These are phyloP conservation scores for Somion occarium DNA, from an alignment of 1,284 basidiomycete species.

Conservation along the genomic window DNA sequence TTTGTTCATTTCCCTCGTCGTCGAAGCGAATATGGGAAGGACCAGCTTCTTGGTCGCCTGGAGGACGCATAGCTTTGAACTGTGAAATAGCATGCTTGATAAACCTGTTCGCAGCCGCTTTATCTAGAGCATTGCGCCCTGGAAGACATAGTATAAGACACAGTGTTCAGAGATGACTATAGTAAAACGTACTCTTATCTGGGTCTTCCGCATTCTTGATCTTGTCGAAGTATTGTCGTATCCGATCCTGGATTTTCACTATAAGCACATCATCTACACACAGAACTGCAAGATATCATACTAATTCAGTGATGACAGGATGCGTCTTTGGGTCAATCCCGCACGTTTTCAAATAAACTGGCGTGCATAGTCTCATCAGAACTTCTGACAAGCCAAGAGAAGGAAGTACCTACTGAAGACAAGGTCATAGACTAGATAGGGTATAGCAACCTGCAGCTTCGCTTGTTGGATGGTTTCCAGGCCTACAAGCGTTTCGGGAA, in stretches of 20 bases:
- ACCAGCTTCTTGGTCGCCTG: slow-evolving; percentile 20
- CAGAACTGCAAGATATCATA: slow-evolving; percentile 27
- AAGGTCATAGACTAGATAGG: slow-evolving; percentile 78
- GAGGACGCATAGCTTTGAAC: slow-evolving; percentile 21
- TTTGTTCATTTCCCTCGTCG: slow-evolving; percentile 15
- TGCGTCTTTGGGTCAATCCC: slow-evolving; percentile 77
- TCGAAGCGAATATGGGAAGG: slow-evolving; percentile 23
- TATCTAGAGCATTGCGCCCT: slow-evolving; percentile 60
- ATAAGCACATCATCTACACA: neutral
- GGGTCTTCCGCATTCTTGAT: slow-evolving; percentile 70
- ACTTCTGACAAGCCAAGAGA: slow-evolving; percentile 2
- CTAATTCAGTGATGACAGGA: slow-evolving; percentile 69
- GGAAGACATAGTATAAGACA: slow-evolving; percentile 1
- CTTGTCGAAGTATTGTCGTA: slow-evolving; percentile 76
- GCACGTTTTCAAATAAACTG: slow-evolving; percentile 74
- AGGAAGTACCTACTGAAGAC: slow-evolving; percentile 60
- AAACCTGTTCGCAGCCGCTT: slow-evolving; percentile 72
- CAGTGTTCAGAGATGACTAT: neutral
- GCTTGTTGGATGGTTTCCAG: slow-evolving; percentile 76
- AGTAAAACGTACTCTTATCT: slow-evolving; percentile 43
- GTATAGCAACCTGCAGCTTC: slow-evolving; percentile 67
- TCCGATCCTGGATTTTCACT: slow-evolving; percentile 49
- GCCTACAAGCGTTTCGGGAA: slow-evolving; percentile 58
- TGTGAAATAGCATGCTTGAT: slow-evolving; percentile 80
- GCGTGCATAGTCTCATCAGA: neutral